phyloP scores from a whole-genome alignment of 768 basidiomycete genomes.

The Jaapia argillacea region DNA sequence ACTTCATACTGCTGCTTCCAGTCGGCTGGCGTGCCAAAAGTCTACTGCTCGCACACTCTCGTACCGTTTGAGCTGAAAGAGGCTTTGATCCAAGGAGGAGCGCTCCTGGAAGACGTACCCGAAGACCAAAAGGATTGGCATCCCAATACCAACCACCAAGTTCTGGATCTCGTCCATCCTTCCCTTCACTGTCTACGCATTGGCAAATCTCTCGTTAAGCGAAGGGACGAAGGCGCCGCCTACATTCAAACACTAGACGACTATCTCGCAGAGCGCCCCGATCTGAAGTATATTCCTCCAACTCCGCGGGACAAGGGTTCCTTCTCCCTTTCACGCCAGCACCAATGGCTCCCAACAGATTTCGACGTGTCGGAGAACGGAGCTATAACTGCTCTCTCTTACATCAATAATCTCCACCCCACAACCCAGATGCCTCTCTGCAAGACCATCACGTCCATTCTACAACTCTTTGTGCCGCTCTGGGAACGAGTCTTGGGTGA shows the following conservation, averaged over 20 bases:
- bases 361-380: conserved; percentile 14
- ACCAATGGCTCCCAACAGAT: conserved; percentile 20
- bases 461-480: conserved; percentile 15
- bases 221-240: conserved; percentile 1
- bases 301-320: not conserved
- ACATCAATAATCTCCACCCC: conserved; percentile 21
- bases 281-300: not conserved
- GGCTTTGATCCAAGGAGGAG: not conserved
- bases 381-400: conserved; percentile 9
- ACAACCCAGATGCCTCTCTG: conserved; percentile 9
- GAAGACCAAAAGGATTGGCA: conserved; percentile 34
- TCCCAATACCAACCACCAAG: conserved; percentile 30
- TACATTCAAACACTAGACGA: conserved; percentile 1
- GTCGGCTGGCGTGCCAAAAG: not conserved
- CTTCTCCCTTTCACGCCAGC: conserved; percentile 10
- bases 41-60: not conserved
- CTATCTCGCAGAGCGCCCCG: not conserved
- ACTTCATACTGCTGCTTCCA: not conserved
- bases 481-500: conserved; percentile 17
- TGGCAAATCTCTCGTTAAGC: conserved; percentile 2
- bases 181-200: conserved; percentile 27
- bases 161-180: conserved; percentile 36
- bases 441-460: conserved; percentile 9
- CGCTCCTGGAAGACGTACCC: conserved; percentile 25
- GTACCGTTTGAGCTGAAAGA: not conserved